Evolutionary conservation across 768 basidiomycete genomes (phyloP).

Genomic region (Mycena leptocephala): DNA sequence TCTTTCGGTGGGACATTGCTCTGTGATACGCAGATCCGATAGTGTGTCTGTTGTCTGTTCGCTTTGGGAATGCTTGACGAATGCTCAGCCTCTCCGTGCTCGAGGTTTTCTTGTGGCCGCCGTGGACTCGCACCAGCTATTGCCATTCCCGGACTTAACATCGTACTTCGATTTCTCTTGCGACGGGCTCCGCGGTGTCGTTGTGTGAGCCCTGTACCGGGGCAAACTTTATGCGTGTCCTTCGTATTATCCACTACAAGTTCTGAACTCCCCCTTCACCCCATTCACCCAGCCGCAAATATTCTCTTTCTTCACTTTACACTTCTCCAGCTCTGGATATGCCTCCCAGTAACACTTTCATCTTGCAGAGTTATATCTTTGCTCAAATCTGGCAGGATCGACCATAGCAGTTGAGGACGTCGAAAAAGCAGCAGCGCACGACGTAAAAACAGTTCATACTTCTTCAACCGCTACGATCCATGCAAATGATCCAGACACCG

Average conservation of each 20-base stretch:
- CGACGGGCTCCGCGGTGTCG: background rate
- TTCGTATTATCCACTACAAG: background rate
- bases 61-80: background rate
- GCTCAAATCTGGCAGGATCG: background rate
- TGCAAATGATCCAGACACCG: background rate
- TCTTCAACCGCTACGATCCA: conserved; percentile 5
- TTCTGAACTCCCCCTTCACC: background rate
- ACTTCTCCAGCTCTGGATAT: background rate
- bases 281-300: background rate
- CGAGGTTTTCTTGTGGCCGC: background rate
- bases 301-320: background rate
- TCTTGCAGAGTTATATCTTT: background rate
- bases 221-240: background rate
- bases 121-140: background rate
- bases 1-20: background rate
- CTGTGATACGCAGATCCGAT: background rate
- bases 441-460: background rate
- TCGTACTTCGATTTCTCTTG: background rate
- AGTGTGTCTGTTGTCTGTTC: background rate
- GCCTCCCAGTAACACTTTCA: background rate
- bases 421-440: background rate
- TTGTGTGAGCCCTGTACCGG: background rate
- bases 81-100: background rate
- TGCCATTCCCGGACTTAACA: background rate
- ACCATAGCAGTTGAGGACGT: background rate